phyloP scores from a whole-genome alignment of 225 moss, liverwort and hornwort species.

The Physcomitrium patens region DNA sequence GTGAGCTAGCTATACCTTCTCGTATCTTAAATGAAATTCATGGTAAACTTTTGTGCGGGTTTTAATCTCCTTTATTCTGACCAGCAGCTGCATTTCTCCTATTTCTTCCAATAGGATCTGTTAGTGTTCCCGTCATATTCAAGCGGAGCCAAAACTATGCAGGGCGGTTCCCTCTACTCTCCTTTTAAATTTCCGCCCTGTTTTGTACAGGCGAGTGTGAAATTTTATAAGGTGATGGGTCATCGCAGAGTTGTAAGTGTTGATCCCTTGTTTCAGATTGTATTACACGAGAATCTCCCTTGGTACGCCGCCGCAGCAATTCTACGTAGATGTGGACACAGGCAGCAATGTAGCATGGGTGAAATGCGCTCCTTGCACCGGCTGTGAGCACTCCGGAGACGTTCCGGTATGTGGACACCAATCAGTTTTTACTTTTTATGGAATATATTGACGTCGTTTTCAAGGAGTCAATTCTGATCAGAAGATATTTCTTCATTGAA shows the following conservation, averaged over 20 bases:
- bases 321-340: constrained; percentile 91
- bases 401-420: constrained; percentile 39
- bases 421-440: neutral
- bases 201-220: neutral
- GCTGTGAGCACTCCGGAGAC: constrained; percentile 53
- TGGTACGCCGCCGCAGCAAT: constrained; percentile 69
- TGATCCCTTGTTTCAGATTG: constrained; percentile 50
- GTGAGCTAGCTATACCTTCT: neutral
- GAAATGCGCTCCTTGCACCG: constrained; percentile 77
- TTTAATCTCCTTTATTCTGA: neutral
- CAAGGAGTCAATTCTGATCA: neutral
- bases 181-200: neutral
- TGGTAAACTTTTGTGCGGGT: neutral
- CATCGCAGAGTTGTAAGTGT: neutral
- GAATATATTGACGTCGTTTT: neutral
- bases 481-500: too few species aligned
- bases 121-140: too few species aligned
- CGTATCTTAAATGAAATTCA: neutral
- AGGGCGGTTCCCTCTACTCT: neutral
- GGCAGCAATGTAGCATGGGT: constrained; percentile 96
- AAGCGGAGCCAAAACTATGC: neutral
- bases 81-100: too few species aligned
- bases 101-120: too few species aligned
- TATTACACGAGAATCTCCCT: constrained; percentile 80
- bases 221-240: constrained; percentile 1